Evolutionary conservation across 257 asterid species (phyloP).

Genomic region (Nicotiana attenuata): DNA sequence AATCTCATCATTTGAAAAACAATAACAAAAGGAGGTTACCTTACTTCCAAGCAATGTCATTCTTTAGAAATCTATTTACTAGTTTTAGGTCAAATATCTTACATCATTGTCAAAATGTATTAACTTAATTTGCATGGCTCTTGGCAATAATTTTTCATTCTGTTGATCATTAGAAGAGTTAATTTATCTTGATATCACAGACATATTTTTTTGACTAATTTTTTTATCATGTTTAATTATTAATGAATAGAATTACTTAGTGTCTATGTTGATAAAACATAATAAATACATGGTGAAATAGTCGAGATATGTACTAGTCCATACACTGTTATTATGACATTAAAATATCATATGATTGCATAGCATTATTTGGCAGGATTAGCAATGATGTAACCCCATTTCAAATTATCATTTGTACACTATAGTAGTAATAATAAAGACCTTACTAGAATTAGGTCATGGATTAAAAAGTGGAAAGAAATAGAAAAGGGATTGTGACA

Average conservation of each 20-base stretch:
- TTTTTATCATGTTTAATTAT: too few relatives aligned
- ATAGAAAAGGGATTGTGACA: not conserved
- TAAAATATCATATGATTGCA: not conserved
- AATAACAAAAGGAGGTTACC: not conserved
- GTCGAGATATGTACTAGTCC: too few relatives aligned
- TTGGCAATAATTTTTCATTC: not conserved
- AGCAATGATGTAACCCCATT: not conserved
- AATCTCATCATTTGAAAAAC: not conserved
- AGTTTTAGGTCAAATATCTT: not conserved
- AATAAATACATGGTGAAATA: too few relatives aligned
- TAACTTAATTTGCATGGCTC: too few relatives aligned
- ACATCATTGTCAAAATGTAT: too few relatives aligned
- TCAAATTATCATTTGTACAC: not conserved
- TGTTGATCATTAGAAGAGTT: not conserved
- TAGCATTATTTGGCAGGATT: not conserved
- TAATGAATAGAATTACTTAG: too few relatives aligned
- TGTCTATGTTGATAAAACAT: too few relatives aligned
- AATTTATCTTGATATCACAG: not conserved
- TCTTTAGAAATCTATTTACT: not conserved
- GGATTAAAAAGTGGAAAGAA: not conserved
- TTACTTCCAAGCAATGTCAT: not conserved
- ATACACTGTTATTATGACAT: too few relatives aligned
- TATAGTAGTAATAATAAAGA: not conserved
- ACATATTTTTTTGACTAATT: too few relatives aligned
- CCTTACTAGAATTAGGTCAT: not conserved